A percentile compares a stretch with the other conserved stretches of the same genome.
Evolutionary conservation across 1,284 basidiomycete genomes (phyloP).

Genomic region (Fomitiporia mediterranea): DNA sequence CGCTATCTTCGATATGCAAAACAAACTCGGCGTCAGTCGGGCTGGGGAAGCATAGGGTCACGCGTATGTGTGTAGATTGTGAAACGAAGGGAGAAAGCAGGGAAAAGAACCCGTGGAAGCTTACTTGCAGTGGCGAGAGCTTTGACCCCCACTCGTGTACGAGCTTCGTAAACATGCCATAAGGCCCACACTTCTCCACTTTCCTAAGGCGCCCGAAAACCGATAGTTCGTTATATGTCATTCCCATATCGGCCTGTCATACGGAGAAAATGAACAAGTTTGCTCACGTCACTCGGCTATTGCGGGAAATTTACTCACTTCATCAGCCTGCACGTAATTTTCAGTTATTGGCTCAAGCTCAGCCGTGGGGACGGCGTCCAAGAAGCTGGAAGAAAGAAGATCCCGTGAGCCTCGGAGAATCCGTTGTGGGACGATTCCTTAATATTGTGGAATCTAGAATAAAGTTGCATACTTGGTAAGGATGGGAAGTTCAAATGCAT

Average conservation of each 20-base stretch:
- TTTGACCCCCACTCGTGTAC: constrained; percentile 87
- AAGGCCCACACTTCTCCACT: constrained; percentile 95
- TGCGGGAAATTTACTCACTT: constrained; percentile 44
- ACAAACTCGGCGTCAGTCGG: constrained; percentile 3
- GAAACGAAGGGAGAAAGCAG: background rate
- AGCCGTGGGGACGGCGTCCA: constrained; percentile 90
- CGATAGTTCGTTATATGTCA: constrained; percentile 98
- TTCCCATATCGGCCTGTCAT: constrained; percentile 89
- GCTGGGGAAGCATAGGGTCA: constrained; percentile 3
- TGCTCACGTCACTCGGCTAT: background rate
- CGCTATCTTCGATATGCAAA: constrained; percentile 73
- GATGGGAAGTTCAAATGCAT: constrained; percentile 81
- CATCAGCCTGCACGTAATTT: constrained; percentile 92
- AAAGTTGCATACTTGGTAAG: constrained; percentile 56
- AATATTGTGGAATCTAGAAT: background rate
- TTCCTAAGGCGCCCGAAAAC: constrained; percentile 93
- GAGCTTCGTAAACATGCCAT: constrained; percentile 93
- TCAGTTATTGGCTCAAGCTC: constrained; percentile 96
- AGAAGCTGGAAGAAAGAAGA: constrained; percentile 55
- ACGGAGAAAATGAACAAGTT: background rate
- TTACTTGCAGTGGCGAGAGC: constrained; percentile 75
- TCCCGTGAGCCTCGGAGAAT: constrained; percentile 1
- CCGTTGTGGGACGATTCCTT: too few species aligned
- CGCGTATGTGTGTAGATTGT: background rate
- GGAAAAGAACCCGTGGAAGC: constrained; percentile 18